phyloP scores from a whole-genome alignment of 2,329 filamentous ascomycete genomes.

The Xylaria arbuscula region DNA sequence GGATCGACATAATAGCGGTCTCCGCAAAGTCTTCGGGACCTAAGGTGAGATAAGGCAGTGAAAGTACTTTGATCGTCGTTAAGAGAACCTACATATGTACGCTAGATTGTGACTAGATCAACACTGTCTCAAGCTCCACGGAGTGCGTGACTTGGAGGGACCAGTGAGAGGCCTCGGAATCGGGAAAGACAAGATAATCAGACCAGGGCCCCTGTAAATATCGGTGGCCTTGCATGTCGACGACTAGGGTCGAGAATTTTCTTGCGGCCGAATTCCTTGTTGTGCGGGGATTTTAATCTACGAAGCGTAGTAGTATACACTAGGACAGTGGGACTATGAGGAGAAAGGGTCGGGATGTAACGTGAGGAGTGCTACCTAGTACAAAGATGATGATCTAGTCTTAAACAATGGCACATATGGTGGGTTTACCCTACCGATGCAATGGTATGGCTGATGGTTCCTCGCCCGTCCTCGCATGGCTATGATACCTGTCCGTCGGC shows the following conservation, averaged over 20 bases:
- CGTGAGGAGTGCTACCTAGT: conserved; percentile 16
- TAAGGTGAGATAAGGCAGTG: background rate
- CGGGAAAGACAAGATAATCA: conserved; percentile 22
- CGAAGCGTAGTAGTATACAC: background rate
- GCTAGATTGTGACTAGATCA: conserved; percentile 20
- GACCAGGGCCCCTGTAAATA: conserved; percentile 41
- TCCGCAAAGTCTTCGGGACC: background rate
- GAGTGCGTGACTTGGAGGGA: conserved; percentile 44
- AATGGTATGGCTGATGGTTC: conserved; percentile 29
- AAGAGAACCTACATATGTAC: too few relatives aligned
- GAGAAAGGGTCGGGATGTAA: conserved; percentile 35
- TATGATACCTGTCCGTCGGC: conserved; percentile 27
- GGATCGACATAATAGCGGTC: conserved; percentile 29
- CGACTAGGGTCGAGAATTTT: conserved; percentile 31
- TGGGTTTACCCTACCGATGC: conserved; percentile 21
- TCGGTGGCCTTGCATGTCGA: conserved; percentile 36
- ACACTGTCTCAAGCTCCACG: conserved; percentile 25
- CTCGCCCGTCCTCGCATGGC: conserved; percentile 25
- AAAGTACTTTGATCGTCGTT: too few relatives aligned
- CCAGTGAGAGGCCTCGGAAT: conserved; percentile 42
- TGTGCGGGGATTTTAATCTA: conserved; percentile 36
- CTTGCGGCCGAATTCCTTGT: conserved; percentile 1
- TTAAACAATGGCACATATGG: conserved; percentile 31
- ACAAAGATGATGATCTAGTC: conserved; percentile 31
- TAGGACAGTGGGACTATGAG: conserved; percentile 31